Evolutionary conservation across 148 eudicot genomes (phyloP), one percentile per base, ranked within the genome.

Genomic region (Persicaria maculosa): DNA sequence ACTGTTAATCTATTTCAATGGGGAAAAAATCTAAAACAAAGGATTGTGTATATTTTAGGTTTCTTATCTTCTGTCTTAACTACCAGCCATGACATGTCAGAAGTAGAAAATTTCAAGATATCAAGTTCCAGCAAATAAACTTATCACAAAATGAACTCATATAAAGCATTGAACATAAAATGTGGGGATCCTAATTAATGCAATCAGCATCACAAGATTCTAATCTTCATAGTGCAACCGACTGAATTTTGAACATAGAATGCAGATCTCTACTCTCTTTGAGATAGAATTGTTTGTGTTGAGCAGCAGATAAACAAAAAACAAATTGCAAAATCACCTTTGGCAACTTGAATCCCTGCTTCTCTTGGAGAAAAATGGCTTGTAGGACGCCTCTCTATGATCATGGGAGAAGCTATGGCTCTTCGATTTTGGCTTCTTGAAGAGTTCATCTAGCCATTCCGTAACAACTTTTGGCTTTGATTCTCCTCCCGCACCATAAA

Each of bases 351-450:
- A 50, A 50, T 57, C 62, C 8, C 19, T 57, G 62, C 8, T 17
- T 57, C 62, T 57, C 62, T 57, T 57, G 25, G 62, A 57, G 62
- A 57, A 57, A 57, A 57, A 22, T 19, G 62, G 62, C 25, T 57
- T 57, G 19, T 57, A n/a, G 9, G 62, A 19, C 25, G 25, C 62
- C 62, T 57, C 62, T 5, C 25, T 17, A 9, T 6, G 64, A 58
- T 36, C 64, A 17, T 4, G 64, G 64, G 64, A 58, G 64, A 20
- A 20, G n/a, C 20, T 36, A 58, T 19, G 64, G n/a, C 64, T 58
- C 64, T 58, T 58, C 64, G 20, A 12, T 58, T 58, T 58, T 36
- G 64, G 31, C 64, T 19, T 9, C 20, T 58, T 58, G 4, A 20
- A 2, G 10, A 7, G 25, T 20, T 58, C 64, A 58, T 58, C 64